Evolutionary conservation across 2,329 filamentous ascomycete genomes (phyloP), one percentile per base, ranked within the genome.

Genomic region (Fusarium devonianum): DNA sequence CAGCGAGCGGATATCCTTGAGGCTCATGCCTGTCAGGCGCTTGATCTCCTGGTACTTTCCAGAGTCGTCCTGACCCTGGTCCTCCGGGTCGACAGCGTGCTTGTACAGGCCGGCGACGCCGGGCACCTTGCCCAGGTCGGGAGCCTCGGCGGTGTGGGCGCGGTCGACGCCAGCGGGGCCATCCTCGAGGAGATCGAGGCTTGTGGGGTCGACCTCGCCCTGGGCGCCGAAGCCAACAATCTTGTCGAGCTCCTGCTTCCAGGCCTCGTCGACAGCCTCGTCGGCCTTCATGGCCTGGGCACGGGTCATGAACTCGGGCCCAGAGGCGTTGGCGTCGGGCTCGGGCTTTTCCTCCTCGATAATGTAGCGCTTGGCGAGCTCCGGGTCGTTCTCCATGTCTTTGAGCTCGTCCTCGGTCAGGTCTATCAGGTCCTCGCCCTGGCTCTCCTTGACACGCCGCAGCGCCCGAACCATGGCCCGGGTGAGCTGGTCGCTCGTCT

Each of bases 31-130:
- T 37, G 81, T 84, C 56, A 78, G 71, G 58, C 73, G 75, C 73
- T 83, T 82, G 63, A 83, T 70, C 53, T 78, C 73, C 62, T 77
- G 71, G 69, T 75, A 84, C 38, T 71, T 63, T 53, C 80, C 80
- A 16, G 73, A 69, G 60, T 79, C 76, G 68, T 84, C 81, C 54
- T 76, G 67, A 18, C 75, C 78, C 33, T 74, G 64, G 59, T 83
- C 81, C 50, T 73, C 78, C 6, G 76, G 75, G 64, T 82, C 79
- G 34, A 73, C 69, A 28, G 73, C 68, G 49, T 69, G 67, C 63
- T 77, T 78, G 74, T 79, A 82, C 59, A 75, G 62, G 49, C 80
- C 79, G 57, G 72, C 69, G 36, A 84, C 78, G 37, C 81, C 81
- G 30, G 75, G 74, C 11, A 84, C 72, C 67, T 79, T 77, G 68